Percentiles rank a stretch among this genome's conserved stretches.
phyloP scores from a whole-genome alignment of 225 moss, liverwort and hornwort species.

The Physcomitrellopsis africana region DNA sequence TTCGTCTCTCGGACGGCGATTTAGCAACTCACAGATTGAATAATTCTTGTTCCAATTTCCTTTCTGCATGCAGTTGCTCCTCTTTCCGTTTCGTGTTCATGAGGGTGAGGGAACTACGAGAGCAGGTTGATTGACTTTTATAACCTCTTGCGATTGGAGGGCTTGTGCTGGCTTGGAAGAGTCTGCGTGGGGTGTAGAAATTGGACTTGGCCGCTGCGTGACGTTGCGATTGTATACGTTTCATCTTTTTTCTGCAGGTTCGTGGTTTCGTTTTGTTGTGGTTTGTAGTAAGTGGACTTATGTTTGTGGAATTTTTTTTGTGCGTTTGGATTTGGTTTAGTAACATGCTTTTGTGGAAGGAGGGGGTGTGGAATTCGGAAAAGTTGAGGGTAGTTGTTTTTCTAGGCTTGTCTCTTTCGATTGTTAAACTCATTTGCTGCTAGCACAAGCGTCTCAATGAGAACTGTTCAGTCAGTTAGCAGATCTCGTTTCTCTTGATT shows the following conservation, averaged over 20 bases:
- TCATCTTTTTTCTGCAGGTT: constrained; percentile 1
- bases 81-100: neutral
- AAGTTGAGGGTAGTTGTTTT: constrained; percentile 18
- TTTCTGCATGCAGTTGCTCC: neutral
- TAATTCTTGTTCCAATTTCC: neutral
- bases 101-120: neutral
- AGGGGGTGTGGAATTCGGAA: constrained; percentile 7
- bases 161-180: neutral
- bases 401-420: constrained; percentile 19
- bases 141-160: neutral
- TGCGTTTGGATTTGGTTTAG: neutral
- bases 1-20: too few relatives aligned
- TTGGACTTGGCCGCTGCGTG: neutral
- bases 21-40: neutral
- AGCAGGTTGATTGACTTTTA: neutral
- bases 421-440: neutral
- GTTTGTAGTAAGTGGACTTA: constrained; percentile 13
- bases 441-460: constrained; percentile 9
- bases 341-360: neutral
- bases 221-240: neutral
- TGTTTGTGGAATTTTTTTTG: neutral
- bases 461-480: constrained; percentile 1
- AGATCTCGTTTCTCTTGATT: neutral
- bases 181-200: neutral
- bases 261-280: neutral